These are phyloP conservation scores for Solanum neorickii DNA, from an alignment of 257 asterid species.

Conservation along the genomic window DNA sequence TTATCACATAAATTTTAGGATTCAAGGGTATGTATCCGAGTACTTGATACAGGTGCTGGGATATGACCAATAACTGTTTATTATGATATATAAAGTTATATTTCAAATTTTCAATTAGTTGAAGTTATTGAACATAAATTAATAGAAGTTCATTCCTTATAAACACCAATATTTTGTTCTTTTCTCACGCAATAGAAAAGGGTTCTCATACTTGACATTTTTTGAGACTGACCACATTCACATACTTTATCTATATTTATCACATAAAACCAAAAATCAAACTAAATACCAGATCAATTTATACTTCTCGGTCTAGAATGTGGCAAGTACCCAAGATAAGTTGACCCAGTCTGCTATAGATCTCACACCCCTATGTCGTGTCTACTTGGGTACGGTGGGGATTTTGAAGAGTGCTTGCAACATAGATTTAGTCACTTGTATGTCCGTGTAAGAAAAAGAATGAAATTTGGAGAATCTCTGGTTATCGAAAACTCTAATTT, in stretches of 20 bases:
- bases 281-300: neutral
- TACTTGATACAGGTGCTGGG: neutral
- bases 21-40: neutral
- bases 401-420: neutral
- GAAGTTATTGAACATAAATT: neutral
- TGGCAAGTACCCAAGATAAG: neutral
- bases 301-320: neutral
- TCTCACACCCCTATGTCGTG: neutral
- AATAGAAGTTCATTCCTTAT: neutral
- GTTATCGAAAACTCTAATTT: neutral
- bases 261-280: neutral
- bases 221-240: neutral
- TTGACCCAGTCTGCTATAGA: neutral
- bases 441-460: neutral
- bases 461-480: neutral
- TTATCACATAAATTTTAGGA: neutral
- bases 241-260: neutral
- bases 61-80: neutral
- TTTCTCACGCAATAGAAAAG: neutral
- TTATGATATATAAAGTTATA: neutral
- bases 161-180: neutral
- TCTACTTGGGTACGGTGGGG: neutral
- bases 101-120: neutral
- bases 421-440: neutral
- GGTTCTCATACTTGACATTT: neutral